A percentile compares a stretch with the other conserved stretches of the same genome.
phyloP scores from a whole-genome alignment of 179 eudicot species.

The Sideroxylon spinosum region DNA sequence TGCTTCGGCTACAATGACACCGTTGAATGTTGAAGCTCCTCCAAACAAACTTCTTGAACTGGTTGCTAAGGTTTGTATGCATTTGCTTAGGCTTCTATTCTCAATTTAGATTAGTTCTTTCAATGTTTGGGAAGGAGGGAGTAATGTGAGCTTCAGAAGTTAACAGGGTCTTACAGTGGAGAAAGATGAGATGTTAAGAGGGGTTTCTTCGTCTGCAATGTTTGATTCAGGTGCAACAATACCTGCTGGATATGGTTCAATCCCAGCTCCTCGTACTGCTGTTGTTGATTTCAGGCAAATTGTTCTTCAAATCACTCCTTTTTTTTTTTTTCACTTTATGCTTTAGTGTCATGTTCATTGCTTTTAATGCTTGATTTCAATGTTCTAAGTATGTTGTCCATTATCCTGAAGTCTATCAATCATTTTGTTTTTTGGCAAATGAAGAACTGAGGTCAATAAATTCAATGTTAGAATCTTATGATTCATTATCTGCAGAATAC shows the following conservation, averaged over 20 bases:
- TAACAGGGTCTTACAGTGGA: slow-evolving; percentile 93
- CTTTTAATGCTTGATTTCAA: background rate
- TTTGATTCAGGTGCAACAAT: slow-evolving; percentile 44
- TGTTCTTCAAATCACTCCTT: background rate
- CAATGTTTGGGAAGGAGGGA: background rate
- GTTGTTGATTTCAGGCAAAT: slow-evolving; percentile 69
- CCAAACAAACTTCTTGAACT: slow-evolving; percentile 69
- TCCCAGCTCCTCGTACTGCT: slow-evolving; percentile 51
- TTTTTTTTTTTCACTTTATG: background rate
- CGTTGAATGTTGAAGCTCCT: slow-evolving; percentile 64
- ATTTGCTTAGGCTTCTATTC: slow-evolving; percentile 6
- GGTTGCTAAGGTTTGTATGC: slow-evolving; percentile 59
- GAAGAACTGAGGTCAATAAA: background rate
- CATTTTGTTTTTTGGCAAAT: background rate
- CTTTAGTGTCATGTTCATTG: background rate
- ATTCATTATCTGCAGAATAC: background rate
- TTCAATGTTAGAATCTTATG: background rate
- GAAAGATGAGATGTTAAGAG: slow-evolving; percentile 67
- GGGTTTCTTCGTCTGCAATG: slow-evolving; percentile 46
- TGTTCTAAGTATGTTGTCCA: background rate
- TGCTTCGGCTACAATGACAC: slow-evolving; percentile 88
- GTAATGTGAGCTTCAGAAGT: slow-evolving; percentile 27
- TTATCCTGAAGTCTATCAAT: background rate
- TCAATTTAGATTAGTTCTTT: background rate
- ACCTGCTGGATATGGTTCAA: slow-evolving; percentile 57